phyloP scores from a whole-genome alignment of 495 filamentous ascomycete species.

The Patellaria atrata region DNA sequence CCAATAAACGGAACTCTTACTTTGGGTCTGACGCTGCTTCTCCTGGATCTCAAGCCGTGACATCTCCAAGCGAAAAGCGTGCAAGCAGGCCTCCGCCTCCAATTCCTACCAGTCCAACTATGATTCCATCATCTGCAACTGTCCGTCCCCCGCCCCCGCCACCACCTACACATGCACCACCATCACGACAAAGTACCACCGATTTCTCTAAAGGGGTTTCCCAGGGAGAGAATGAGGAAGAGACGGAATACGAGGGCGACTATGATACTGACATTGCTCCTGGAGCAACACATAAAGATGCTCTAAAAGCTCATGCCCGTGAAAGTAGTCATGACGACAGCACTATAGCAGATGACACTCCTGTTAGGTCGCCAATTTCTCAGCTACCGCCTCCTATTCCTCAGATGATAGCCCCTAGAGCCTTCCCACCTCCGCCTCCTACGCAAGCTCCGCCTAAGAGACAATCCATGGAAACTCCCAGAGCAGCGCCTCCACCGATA shows the following conservation, averaged over 20 bases:
- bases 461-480: conserved; percentile 25
- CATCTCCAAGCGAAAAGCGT: conserved; percentile 29
- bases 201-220: conserved; percentile 33
- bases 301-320: conserved; percentile 65
- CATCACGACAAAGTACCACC: conserved; percentile 46
- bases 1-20: conserved; percentile 22
- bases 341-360: conserved; percentile 37
- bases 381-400: conserved; percentile 19
- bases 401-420: conserved; percentile 12
- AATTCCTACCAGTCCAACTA: conserved; percentile 25
- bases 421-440: conserved; percentile 25
- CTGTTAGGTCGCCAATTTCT: conserved; percentile 26
- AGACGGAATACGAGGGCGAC: conserved; percentile 93
- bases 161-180: conserved; percentile 39
- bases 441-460: conserved; percentile 15
- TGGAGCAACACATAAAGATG: conserved; percentile 78
- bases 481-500: conserved; percentile 23
- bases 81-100: conserved; percentile 35
- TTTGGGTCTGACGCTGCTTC: conserved; percentile 27
- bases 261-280: conserved; percentile 97
- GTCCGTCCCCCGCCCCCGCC: conserved; percentile 65
- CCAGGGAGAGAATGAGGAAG: conserved; percentile 53
- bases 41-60: conserved; percentile 30
- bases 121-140: conserved; percentile 38
- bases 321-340: conserved; percentile 58